Evolutionary conservation across 2,329 filamentous ascomycete genomes (phyloP).

Genomic region (Periconia digitata): DNA sequence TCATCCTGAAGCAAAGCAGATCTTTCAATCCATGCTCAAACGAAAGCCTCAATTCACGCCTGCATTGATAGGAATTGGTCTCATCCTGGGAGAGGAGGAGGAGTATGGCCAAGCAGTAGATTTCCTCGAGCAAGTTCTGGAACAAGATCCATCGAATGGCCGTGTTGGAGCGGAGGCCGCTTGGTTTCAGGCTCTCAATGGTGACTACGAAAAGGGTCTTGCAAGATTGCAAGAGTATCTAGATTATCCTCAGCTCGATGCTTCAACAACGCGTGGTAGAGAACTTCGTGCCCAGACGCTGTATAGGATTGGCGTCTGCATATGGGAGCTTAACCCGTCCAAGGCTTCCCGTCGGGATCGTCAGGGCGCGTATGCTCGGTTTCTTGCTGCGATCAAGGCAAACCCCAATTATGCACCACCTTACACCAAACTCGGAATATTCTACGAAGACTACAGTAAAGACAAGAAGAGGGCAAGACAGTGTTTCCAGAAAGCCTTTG

Average conservation of each 20-base stretch:
- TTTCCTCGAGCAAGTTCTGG: conserved; percentile 75
- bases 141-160: conserved; percentile 72
- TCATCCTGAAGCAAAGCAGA: conserved; percentile 80
- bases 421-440: conserved; percentile 88
- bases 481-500: conserved; percentile 95
- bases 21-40: conserved; percentile 80
- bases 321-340: conserved; percentile 81
- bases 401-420: conserved; percentile 86
- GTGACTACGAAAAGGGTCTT: conserved; percentile 69
- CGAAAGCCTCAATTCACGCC: conserved; percentile 75
- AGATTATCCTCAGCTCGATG: conserved; percentile 58
- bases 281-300: conserved; percentile 83
- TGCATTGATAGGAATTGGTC: conserved; percentile 83
- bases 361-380: conserved; percentile 78
- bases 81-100: conserved; percentile 92
- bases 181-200: conserved; percentile 86
- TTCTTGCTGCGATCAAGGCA: conserved; percentile 79
- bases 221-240: conserved; percentile 72
- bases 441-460: conserved; percentile 86
- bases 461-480: conserved; percentile 85
- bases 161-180: conserved; percentile 83
- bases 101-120: conserved; percentile 80
- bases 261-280: conserved; percentile 60
- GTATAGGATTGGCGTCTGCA: conserved; percentile 82
- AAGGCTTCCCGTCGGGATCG: conserved; percentile 76